Conservation (phyloP, 2,329 filamentous ascomycete genomes). For the Ceratocystis eucalypticola region DNA sequence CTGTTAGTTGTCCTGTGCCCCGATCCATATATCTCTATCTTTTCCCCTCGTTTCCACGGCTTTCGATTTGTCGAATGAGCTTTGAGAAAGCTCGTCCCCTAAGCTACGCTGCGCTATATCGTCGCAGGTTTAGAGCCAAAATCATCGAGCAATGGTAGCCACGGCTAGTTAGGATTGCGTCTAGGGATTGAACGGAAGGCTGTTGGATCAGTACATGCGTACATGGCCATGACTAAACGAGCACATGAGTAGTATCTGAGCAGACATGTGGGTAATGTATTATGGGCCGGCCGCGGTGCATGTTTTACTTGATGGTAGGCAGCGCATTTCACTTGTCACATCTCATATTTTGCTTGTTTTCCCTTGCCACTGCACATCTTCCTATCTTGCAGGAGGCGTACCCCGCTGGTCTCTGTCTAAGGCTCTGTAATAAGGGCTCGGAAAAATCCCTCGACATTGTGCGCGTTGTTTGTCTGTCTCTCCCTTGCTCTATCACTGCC, state of each 20-base stretch:
- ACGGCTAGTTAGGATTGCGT: neutral
- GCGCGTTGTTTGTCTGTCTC: neutral
- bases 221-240: neutral
- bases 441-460: neutral
- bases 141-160: too few species aligned
- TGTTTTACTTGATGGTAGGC: neutral
- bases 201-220: neutral
- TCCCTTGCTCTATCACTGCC: neutral
- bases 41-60: neutral
- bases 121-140: too few species aligned
- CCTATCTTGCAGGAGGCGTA: neutral
- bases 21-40: neutral
- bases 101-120: neutral
- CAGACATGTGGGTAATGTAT: neutral
- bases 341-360: constrained; percentile 4
- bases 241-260: neutral
- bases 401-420: neutral
- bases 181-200: neutral
- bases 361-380: neutral
- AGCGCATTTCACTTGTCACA: neutral
- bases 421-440: neutral
- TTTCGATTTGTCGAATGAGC: neutral
- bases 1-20: neutral
- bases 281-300: neutral
- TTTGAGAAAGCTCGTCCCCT: neutral